Conservation (phyloP, 169 alveolate genomes). For the Cyclospora cayetanensis region DNA sequence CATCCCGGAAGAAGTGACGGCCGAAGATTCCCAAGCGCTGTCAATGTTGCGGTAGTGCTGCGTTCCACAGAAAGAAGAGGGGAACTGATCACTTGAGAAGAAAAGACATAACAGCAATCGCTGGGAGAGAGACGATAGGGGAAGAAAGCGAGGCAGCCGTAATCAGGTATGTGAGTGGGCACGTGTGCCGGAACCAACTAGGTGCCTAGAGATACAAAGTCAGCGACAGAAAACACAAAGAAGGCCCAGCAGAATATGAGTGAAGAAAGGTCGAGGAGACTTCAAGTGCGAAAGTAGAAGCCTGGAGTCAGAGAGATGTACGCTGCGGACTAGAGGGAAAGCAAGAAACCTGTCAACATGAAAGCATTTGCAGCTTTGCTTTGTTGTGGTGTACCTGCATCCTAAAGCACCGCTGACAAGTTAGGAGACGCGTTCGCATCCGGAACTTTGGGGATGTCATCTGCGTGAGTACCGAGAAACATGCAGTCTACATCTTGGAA, state of each 20-base stretch:
- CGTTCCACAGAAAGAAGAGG: neutral
- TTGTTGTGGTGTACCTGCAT: slow-evolving; percentile 22
- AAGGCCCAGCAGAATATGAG: neutral
- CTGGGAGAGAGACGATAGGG: neutral
- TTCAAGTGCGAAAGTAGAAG: neutral
- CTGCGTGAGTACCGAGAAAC: slow-evolving; percentile 24
- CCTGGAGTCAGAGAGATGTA: neutral
- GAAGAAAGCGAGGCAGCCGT: neutral
- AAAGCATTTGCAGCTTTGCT: neutral
- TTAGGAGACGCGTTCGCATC: slow-evolving; percentile 48
- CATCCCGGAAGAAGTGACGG: neutral
- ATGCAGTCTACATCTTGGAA: neutral
- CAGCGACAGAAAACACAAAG: neutral
- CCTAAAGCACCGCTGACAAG: slow-evolving; percentile 71
- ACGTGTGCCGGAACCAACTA: too few species aligned
- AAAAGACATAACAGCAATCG: neutral
- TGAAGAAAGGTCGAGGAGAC: neutral
- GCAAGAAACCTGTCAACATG: neutral
- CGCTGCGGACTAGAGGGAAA: neutral
- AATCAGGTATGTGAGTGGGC: too few species aligned
- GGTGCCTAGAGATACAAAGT: too few species aligned
- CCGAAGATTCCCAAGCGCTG: slow-evolving; percentile 24
- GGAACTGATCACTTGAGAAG: neutral
- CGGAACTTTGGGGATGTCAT: slow-evolving; percentile 40
- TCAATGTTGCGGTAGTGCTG: slow-evolving; percentile 53